Percentiles rank a stretch among this genome's conserved stretches.
phyloP scores from a whole-genome alignment of 768 basidiomycete genomes.

The Asterophora lycoperdoides region DNA sequence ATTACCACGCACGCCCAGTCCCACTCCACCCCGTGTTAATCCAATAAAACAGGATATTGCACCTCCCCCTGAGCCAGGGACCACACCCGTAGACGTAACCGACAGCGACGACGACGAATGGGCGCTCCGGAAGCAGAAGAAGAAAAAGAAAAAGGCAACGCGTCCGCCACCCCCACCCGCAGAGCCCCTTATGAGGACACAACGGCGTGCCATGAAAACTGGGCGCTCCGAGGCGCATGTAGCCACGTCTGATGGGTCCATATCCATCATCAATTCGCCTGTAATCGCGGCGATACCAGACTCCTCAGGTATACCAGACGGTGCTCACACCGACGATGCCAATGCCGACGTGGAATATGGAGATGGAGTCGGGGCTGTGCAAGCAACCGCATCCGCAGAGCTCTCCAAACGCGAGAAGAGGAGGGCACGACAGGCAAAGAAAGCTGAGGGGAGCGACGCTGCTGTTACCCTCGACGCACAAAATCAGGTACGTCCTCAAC shows the following conservation, averaged over 20 bases:
- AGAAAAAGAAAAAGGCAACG: slow-evolving; percentile 7
- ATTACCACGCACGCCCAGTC: slow-evolving; percentile 3
- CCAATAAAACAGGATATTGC: not conserved
- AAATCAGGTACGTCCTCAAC: slow-evolving; percentile 11
- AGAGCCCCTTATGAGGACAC: slow-evolving; percentile 13
- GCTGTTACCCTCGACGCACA: slow-evolving; percentile 14
- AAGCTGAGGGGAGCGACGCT: slow-evolving; percentile 36
- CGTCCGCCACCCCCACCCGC: not conserved
- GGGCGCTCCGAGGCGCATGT: slow-evolving; percentile 1
- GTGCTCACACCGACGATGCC: not conserved
- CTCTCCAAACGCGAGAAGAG: slow-evolving; percentile 78
- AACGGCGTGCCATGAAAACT: slow-evolving; percentile 15
- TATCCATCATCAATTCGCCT: not conserved
- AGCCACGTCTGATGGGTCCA: not conserved
- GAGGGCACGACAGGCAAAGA: slow-evolving; percentile 73
- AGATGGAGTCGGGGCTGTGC: not conserved
- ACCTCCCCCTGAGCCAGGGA: not conserved
- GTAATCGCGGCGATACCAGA: not conserved
- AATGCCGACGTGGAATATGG: not conserved
- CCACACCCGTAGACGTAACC: not conserved
- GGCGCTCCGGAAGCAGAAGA: slow-evolving; percentile 8
- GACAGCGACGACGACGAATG: slow-evolving; percentile 8
- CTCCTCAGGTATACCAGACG: not conserved
- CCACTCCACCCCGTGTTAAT: slow-evolving; percentile 5
- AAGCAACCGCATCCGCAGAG: slow-evolving; percentile 14